Evolutionary conservation across 2,329 filamentous ascomycete species (phyloP).

Genomic region (Chaetomiaceae sp.): DNA sequence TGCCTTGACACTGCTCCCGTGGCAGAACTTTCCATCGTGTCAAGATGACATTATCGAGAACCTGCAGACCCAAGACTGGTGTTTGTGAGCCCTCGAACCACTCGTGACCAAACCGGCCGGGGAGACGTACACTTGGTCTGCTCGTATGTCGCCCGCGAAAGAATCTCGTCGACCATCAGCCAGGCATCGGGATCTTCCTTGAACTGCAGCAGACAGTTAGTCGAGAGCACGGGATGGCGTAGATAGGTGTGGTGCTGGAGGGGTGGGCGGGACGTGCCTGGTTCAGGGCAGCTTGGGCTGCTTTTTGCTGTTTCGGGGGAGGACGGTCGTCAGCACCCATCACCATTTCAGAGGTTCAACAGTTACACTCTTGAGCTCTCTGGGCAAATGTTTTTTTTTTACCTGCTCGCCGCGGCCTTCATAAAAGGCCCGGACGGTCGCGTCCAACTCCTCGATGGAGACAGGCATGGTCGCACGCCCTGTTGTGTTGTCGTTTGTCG

Average conservation of each 20-base stretch:
- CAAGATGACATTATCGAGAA: slow-evolving; percentile 97
- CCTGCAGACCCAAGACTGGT: slow-evolving; percentile 84
- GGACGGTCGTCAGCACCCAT: slow-evolving; percentile 39
- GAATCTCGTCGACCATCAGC: slow-evolving; percentile 95
- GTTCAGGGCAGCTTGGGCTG: slow-evolving; percentile 87
- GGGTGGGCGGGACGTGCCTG: slow-evolving; percentile 56
- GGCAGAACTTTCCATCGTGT: slow-evolving; percentile 98
- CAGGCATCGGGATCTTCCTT: slow-evolving; percentile 98
- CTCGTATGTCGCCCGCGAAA: slow-evolving; percentile 85
- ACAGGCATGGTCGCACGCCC: slow-evolving; percentile 52
- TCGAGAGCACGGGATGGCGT: not conserved
- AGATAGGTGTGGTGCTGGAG: not conserved
- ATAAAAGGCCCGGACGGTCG: slow-evolving; percentile 93
- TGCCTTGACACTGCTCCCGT: slow-evolving; percentile 90
- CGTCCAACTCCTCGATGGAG: slow-evolving; percentile 91
- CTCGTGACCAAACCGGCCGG: not conserved
- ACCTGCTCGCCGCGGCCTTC: slow-evolving; percentile 93
- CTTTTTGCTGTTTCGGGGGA: slow-evolving; percentile 72
- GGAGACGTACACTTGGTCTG: slow-evolving; percentile 84
- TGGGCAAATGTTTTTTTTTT: too few relatives aligned
- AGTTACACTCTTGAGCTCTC: too few relatives aligned
- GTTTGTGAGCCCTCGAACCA: slow-evolving; percentile 26
- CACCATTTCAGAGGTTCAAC: too few relatives aligned
- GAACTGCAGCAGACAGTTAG: slow-evolving; percentile 58
- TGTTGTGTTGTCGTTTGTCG: not conserved